Base-by-base conservation (phyloP, 345 rosid genomes). In the Populus ilicifolia region DNA sequence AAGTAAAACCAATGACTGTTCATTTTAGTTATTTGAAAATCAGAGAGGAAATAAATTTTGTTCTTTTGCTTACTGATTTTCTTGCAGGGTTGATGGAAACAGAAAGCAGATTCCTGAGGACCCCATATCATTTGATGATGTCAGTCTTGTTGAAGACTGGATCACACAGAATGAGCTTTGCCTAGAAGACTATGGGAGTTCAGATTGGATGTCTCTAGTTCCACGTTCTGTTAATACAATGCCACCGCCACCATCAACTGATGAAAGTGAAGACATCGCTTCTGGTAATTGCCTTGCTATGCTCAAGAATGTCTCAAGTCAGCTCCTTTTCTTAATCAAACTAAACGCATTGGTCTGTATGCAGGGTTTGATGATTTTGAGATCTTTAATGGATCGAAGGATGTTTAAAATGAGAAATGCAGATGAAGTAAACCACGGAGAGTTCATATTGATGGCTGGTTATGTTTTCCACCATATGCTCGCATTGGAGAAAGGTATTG, bases 341-440 rank as follows among this genome's bases (percentile, higher is more conserved):
- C 29, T 72, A 74, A 52, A 35, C 76, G 8, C 44, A 35, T 59
- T 74, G 78, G 73, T 69, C 33, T 74, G 71, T 75, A 9, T 84
- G 88, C 90, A 96, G 98, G 94, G 25, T 96, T 96, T 35, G 86
- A 87, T 81, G 99, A 93, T 78, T 76, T 63, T 67, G 96, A 96
- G 87, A 90, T 96, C 80, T 91, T 92, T 81, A 80, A 77, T 54
- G 76, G 79, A 33, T 39, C 75, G 81, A 78, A 75, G 38, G 75
- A 70, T 71, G 71, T 46, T 41, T 48, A 65, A 65, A 52, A 46
- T 30, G 79, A 12, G 27, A 50, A 46, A 27, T 20, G 67, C 39
- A 41, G 46, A 70, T 77, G 21, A 29, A 2, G 43, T 30, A 76
- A 25, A 25, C 38, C 44, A 23, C 4, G 64, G 29, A 23, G 64